Evolutionary conservation across 106 monocot genomes (phyloP).

Genomic region (Dendrobium chrysotoxum): DNA sequence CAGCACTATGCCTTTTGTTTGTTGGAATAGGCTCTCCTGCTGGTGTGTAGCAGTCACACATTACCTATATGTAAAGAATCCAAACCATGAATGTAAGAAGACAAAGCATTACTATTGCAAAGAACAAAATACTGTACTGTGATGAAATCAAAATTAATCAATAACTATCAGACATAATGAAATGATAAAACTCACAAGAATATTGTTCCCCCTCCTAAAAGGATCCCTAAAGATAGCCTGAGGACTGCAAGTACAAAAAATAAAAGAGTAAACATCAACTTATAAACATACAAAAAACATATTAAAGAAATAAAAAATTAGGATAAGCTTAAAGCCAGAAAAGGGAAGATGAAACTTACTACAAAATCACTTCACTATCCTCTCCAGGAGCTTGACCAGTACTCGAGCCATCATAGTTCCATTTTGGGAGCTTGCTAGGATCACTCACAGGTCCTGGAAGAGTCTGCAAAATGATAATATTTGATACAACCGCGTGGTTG

Average conservation of each 20-base stretch:
- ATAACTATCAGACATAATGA: background rate
- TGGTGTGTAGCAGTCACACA: conserved; percentile 67
- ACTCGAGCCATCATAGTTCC: conserved; percentile 55
- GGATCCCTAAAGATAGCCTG: conserved; percentile 71
- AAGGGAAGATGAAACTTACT: conserved; percentile 15
- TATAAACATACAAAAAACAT: background rate
- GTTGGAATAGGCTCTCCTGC: conserved; percentile 58
- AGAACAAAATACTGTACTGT: background rate
- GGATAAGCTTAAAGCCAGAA: background rate
- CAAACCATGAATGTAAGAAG: background rate
- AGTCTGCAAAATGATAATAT: conserved; percentile 18
- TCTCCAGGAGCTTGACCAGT: conserved; percentile 51
- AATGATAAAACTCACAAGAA: conserved; percentile 35
- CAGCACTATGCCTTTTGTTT: conserved; percentile 56
- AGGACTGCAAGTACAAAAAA: conserved; percentile 25
- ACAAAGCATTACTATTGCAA: background rate
- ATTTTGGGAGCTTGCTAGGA: conserved; percentile 40
- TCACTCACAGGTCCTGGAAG: conserved; percentile 31
- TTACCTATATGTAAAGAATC: conserved; percentile 28
- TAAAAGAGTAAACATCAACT: background rate
- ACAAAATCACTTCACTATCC: conserved; percentile 49
- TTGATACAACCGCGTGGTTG: background rate
- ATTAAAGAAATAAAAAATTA: too few relatives aligned
- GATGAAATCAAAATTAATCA: background rate
- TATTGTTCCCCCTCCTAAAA: conserved; percentile 65